Conservation (phyloP, 345 rosid species). For the Eucalyptus regnans region DNA sequence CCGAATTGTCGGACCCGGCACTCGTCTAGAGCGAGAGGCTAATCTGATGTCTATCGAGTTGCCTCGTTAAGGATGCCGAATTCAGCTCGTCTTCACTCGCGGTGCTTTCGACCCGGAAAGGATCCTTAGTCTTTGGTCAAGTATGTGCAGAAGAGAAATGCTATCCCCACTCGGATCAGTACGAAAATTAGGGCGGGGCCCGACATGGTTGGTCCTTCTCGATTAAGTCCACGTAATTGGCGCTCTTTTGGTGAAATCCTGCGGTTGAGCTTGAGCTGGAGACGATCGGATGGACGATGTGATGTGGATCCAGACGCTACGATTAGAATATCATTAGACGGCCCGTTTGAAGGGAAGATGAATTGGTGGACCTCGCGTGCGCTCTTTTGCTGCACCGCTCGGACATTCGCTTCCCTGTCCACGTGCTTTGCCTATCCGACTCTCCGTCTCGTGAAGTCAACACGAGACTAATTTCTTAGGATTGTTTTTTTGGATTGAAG, state of each 20-base stretch:
- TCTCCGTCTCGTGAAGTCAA: background rate
- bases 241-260: background rate
- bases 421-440: background rate
- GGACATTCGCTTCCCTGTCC: background rate
- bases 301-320: background rate
- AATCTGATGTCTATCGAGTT: too few relatives aligned
- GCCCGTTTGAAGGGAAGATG: background rate
- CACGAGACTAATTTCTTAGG: background rate
- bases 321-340: background rate
- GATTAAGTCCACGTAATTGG: background rate
- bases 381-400: background rate
- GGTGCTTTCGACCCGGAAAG: background rate
- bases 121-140: background rate
- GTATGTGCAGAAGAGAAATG: too few relatives aligned
- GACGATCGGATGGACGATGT: background rate
- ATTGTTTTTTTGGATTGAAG: background rate
- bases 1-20: background rate
- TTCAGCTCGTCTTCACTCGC: background rate
- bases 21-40: background rate
- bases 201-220: background rate
- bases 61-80: background rate
- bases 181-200: background rate
- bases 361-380: background rate
- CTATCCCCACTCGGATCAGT: rapidly evolving
- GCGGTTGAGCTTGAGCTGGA: background rate